Evolutionary conservation across 2,329 filamentous ascomycete genomes (phyloP), one percentile per base, ranked within the genome.

Genomic region (Bipolaris bicolor): DNA sequence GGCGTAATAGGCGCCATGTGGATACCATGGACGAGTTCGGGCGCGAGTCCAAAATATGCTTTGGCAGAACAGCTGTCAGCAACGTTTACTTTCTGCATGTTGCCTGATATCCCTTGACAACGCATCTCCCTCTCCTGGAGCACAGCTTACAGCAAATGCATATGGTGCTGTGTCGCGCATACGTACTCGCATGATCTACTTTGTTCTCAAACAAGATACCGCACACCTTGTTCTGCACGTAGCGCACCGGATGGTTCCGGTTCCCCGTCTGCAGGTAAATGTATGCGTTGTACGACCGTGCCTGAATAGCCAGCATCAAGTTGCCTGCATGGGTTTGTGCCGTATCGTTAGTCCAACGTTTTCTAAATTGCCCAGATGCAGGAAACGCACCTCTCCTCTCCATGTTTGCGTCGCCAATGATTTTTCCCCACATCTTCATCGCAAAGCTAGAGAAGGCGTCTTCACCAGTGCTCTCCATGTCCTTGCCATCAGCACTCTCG

Each of bases 151-250:
- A 52, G 11, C 54, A 52, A 22, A 31, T 39, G 16, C 49, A 51
- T 36, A 54, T 58, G 34, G 92, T 89, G 15, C 79, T 43, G 22
- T 92, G 89, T n/a, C 78, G 24, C 15, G 90, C 18, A 43, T 57
- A 90, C 77, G 90, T 97, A 7, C 93, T 97, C 3, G 90, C 89
- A 76, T 97, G 92, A 74, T 98, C 91, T 52, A 92, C 84, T 78
- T 98, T 98, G 81, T 97, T 97, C 78, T 98, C 94, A 69, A 97
- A 98, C 7, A 96, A 74, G 2, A 88, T 86, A 15, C 85, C 85
- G 1, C 83, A 81, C 6, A 84, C 81, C 77, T 90, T 92, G 81
- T 98, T 98, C 40, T 81, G 85, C 61, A 91, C 87, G 72, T 96
- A 97, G n/a, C 88, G 80, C 1, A 82, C 66, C 0, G 94, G 94